phyloP scores from a whole-genome alignment of 2,329 filamentous ascomycete genomes.

The Aspergillus amoenus region DNA sequence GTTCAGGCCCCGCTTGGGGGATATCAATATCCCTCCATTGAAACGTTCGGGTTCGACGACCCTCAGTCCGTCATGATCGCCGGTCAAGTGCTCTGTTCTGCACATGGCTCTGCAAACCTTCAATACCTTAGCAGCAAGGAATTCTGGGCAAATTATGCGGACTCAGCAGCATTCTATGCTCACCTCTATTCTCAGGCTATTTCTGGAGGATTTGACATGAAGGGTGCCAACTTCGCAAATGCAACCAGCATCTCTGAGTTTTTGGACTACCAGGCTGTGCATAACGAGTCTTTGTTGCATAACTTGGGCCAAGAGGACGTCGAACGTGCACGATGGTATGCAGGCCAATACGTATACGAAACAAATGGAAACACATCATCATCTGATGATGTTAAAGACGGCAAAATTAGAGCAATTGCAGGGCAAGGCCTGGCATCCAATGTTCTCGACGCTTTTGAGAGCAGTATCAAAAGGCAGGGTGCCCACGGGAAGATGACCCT shows the following conservation, averaged over 20 bases:
- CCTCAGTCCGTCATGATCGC: slow-evolving; percentile 52
- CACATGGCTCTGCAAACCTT: slow-evolving; percentile 35
- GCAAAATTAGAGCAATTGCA: slow-evolving; percentile 39
- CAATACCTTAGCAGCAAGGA: slow-evolving; percentile 45
- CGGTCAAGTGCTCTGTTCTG: slow-evolving; percentile 48
- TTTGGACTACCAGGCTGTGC: slow-evolving; percentile 53
- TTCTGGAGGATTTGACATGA: slow-evolving; percentile 38
- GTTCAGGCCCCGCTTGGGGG: slow-evolving; percentile 52
- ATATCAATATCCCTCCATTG: slow-evolving; percentile 58
- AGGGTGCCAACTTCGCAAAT: slow-evolving; percentile 50
- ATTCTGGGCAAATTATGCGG: slow-evolving; percentile 39
- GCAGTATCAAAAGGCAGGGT: slow-evolving; percentile 40
- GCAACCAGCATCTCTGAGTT: slow-evolving; percentile 58
- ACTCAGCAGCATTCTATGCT: slow-evolving; percentile 48
- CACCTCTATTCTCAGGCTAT: slow-evolving; percentile 46
- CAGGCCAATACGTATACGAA: slow-evolving; percentile 50
- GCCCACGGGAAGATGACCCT: slow-evolving; percentile 45
- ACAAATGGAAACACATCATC: slow-evolving; percentile 47
- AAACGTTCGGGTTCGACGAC: slow-evolving; percentile 46
- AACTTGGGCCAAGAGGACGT: slow-evolving; percentile 33
- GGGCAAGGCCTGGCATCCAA: slow-evolving; percentile 44
- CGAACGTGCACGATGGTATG: slow-evolving; percentile 43
- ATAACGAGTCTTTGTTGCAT: slow-evolving; percentile 48
- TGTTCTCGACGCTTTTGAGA: slow-evolving; percentile 39
- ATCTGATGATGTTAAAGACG: slow-evolving; percentile 23